A percentile compares a stretch with the other conserved stretches of the same genome.
Conservation (phyloP, 228 moss, liverwort and hornwort species). For the Sphagnum fallax region DNA sequence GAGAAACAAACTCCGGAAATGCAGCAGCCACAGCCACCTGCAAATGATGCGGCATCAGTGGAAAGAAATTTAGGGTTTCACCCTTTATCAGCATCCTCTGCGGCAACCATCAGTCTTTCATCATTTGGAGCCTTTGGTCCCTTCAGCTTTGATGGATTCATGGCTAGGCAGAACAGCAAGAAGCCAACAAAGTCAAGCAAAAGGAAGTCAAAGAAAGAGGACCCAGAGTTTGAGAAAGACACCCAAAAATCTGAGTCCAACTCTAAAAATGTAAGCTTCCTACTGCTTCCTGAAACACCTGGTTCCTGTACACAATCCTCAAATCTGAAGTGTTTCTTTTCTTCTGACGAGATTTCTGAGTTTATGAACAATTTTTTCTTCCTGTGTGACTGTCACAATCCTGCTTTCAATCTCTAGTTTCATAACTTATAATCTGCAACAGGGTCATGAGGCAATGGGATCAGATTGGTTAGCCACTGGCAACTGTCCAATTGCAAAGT, state of each 20-base stretch:
- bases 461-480: constrained; percentile 49
- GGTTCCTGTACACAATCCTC: background rate
- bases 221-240: constrained; percentile 14
- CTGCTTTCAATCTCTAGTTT: background rate
- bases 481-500: constrained; percentile 49
- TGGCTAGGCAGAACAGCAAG: constrained; percentile 18
- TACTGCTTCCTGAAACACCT: background rate
- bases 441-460: constrained; percentile 32
- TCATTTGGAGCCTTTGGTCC: constrained; percentile 39
- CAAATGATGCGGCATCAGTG: constrained; percentile 1
- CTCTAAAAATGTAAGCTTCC: background rate
- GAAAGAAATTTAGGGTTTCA: constrained; percentile 15
- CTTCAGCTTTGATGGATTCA: constrained; percentile 44
- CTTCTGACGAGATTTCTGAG: background rate
- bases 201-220: constrained; percentile 18
- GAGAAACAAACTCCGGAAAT: constrained; percentile 9
- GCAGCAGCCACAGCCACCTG: background rate
- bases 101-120: constrained; percentile 46
- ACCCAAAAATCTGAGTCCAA: constrained; percentile 8
- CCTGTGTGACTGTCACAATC: background rate
- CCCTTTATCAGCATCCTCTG: constrained; percentile 34
- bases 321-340: background rate
- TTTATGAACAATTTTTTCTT: background rate
- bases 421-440: constrained; percentile 7
- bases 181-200: constrained; percentile 18